Percentiles rank a stretch among this genome's conserved stretches.
Evolutionary conservation across 2,329 filamentous ascomycete species (phyloP).

Genomic region (Nothophoma quercina): DNA sequence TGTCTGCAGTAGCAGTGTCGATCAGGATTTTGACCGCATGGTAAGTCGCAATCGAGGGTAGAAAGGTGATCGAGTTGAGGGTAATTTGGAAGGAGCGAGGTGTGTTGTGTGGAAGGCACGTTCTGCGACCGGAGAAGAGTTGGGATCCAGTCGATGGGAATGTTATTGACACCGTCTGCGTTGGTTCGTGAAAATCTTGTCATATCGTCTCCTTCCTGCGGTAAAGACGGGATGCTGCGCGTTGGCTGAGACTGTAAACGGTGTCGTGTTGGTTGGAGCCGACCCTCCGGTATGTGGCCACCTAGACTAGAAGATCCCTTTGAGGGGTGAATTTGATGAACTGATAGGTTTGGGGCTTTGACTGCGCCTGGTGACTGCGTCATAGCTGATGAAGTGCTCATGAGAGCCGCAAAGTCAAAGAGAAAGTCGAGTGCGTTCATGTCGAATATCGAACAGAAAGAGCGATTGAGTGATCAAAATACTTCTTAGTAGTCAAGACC

Average conservation of each 20-base stretch:
- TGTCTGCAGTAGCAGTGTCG: not conserved
- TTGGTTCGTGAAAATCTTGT: not conserved
- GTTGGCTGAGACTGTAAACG: not conserved
- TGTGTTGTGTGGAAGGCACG: not conserved
- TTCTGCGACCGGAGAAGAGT: not conserved
- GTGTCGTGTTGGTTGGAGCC: not conserved
- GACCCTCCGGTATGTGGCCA: not conserved
- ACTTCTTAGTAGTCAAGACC: too few species aligned
- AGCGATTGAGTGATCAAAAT: too few species aligned
- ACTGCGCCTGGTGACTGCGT: not conserved
- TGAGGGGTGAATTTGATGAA: not conserved
- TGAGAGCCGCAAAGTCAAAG: conserved; percentile 21
- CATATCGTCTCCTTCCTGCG: not conserved
- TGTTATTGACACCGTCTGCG: not conserved
- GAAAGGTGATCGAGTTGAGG: not conserved
- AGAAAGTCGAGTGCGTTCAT: conserved; percentile 32
- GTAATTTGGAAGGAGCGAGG: not conserved
- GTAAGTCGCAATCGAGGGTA: not conserved
- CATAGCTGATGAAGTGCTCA: conserved; percentile 11
- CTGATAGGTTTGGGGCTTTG: not conserved
- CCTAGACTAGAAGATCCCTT: not conserved
- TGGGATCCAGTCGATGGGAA: not conserved
- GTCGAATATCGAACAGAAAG: too few species aligned
- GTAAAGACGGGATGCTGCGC: not conserved
- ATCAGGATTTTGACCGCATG: not conserved